Base-by-base conservation (phyloP, 164 flowering plant species). In the Stephania yunnanensis region DNA sequence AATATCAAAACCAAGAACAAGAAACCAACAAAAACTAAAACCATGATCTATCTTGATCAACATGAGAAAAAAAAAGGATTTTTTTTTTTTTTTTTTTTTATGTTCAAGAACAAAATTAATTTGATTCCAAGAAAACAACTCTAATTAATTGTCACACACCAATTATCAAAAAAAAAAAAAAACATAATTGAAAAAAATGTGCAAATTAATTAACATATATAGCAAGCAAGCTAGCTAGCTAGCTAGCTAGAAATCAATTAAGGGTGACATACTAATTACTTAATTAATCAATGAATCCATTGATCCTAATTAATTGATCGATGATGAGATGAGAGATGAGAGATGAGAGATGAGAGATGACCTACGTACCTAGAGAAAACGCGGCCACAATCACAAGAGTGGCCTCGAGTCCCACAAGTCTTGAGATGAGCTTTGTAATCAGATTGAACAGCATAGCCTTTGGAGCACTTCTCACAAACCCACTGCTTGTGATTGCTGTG, bases 341-440 rank as follows among this genome's bases (percentile, higher is more conserved):
- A n/a, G 25, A 25, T 25, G 25, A 0, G 0, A 25, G 25, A 25
- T 25, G 25, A 25, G 25, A 25, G 25, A 25, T 25, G 25, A n/a
- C n/a, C n/a, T n/a, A 25, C 25, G 0, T 25, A 95, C 98, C 97
- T 95, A 36, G 98, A 95, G 79, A 95, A 95, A 50, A 95, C 97
- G 0, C 97, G 90, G 78, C 98, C 98, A 74, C 98, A 95, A 71
- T 95, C 97, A 53, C 98, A 95, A 70, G 98, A 93, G 80, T 95
- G 98, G 70, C 99, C 99, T 73, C 98, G 76, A 68, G 97, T 93
- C 70, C 98, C 98, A 58, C 98, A 95, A 25, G 98, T 95, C 74
- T 95, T 95, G 80, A 95, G 97, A 81, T 95, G 98, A 25, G 98
- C 98, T 72, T 95, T 95, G 75, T 86, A 95, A 78, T 95, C 99